phyloP scores from a whole-genome alignment of 2,329 filamentous ascomycete species.

The Sarocladium kiliense region DNA sequence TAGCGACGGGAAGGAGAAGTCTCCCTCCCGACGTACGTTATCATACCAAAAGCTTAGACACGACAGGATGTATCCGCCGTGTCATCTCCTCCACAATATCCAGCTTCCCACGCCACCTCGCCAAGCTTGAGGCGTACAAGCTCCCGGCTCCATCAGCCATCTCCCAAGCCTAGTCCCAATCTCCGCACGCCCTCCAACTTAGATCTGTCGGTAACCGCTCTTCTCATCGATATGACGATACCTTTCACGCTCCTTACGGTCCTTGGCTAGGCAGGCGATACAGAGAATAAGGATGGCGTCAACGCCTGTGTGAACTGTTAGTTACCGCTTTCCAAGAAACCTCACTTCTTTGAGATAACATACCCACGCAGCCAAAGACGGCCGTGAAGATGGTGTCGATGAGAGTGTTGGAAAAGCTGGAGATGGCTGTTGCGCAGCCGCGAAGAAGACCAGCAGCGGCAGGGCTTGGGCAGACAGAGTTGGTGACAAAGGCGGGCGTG shows the following conservation, averaged over 20 bases:
- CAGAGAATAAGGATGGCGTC: constrained; percentile 65
- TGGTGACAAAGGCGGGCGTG: constrained; percentile 65
- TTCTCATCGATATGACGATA: constrained; percentile 82
- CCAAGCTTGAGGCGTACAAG: too few relatives aligned
- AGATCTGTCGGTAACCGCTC: constrained; percentile 48
- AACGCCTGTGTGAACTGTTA: constrained; percentile 35
- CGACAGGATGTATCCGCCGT: neutral
- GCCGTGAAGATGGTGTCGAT: constrained; percentile 74
- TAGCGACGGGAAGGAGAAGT: neutral
- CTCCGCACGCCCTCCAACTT: too few relatives aligned
- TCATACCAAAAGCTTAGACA: neutral
- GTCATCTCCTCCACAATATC: neutral
- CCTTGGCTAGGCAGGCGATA: constrained; percentile 72
- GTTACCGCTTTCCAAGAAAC: neutral
- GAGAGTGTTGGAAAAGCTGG: constrained; percentile 63
- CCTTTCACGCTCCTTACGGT: constrained; percentile 72
- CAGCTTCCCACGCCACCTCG: neutral
- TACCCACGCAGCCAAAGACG: constrained; percentile 72
- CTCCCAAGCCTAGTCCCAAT: too few relatives aligned
- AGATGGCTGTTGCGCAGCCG: constrained; percentile 65
- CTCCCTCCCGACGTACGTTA: neutral
- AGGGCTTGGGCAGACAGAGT: constrained; percentile 62
- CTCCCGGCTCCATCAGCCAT: too few relatives aligned
- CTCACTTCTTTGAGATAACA: too few relatives aligned
- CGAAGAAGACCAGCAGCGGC: constrained; percentile 64